A percentile compares a stretch with the other conserved stretches of the same genome.
Conservation (phyloP, 768 basidiomycete species). For the Amyloporia xantha region DNA sequence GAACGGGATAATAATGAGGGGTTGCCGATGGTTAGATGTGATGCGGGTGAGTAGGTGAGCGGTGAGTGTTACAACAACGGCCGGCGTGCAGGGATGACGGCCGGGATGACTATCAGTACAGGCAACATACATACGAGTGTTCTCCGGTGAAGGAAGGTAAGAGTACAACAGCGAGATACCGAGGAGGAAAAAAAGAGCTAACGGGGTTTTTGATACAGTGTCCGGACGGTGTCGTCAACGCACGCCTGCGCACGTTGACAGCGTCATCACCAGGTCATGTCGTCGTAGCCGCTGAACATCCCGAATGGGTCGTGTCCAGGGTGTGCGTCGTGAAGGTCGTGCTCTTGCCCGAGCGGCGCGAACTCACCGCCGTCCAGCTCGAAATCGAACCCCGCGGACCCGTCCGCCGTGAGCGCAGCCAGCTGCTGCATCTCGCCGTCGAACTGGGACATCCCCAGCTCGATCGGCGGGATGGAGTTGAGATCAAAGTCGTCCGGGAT, state of each 20-base stretch:
- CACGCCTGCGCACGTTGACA: slow-evolving; percentile 27
- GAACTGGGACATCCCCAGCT: slow-evolving; percentile 48
- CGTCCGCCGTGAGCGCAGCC: slow-evolving; percentile 4
- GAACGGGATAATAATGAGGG: neutral
- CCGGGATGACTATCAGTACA: slow-evolving; percentile 2
- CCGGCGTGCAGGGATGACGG: no score
- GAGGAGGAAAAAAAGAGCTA: slow-evolving; percentile 4
- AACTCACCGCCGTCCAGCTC: slow-evolving; percentile 13
- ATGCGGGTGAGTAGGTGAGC: no score
- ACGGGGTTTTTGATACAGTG: slow-evolving; percentile 18
- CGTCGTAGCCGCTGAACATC: slow-evolving; percentile 32
- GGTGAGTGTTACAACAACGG: no score
- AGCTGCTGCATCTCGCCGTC: slow-evolving; percentile 21
- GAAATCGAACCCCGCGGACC: slow-evolving; percentile 11
- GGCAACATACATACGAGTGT: slow-evolving; percentile 1
- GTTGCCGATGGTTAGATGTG: no score
- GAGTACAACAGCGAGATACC: slow-evolving; percentile 14
- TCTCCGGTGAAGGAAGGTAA: slow-evolving; percentile 6
- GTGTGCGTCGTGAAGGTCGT: slow-evolving; percentile 25
- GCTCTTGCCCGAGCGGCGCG: slow-evolving; percentile 13
- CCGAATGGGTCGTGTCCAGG: slow-evolving; percentile 31
- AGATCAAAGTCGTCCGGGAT: slow-evolving; percentile 64
- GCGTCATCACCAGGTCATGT: slow-evolving; percentile 28
- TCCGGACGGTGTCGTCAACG: slow-evolving; percentile 21
- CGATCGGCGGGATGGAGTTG: slow-evolving; percentile 55